Evolutionary conservation across 2,329 filamentous ascomycete genomes (phyloP).

Genomic region (Dothistroma septosporum): DNA sequence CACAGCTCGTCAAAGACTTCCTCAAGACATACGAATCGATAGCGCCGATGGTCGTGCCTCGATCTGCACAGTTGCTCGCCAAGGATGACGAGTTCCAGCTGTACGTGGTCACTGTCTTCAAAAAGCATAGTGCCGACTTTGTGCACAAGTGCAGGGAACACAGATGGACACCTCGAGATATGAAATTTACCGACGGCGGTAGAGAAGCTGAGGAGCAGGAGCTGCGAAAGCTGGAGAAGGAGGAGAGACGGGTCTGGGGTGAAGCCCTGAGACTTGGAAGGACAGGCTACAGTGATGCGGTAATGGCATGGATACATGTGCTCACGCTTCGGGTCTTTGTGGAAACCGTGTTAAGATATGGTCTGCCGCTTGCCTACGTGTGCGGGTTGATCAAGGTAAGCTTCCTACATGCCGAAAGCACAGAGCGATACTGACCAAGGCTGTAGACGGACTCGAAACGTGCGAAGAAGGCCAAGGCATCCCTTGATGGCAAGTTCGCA

Average conservation of each 20-base stretch:
- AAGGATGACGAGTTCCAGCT: conserved; percentile 86
- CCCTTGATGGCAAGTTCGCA: conserved; percentile 76
- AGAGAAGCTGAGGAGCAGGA: conserved; percentile 86
- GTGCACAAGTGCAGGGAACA: conserved; percentile 86
- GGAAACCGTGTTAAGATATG: conserved; percentile 95
- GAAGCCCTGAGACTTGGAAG: conserved; percentile 82
- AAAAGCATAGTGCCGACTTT: conserved; percentile 84
- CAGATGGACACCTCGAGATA: conserved; percentile 92
- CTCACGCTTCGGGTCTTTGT: conserved; percentile 90
- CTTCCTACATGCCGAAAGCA: not conserved
- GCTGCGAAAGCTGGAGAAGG: conserved; percentile 72
- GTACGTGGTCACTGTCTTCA: conserved; percentile 87
- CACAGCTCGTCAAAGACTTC: conserved; percentile 78
- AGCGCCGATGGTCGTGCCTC: conserved; percentile 86
- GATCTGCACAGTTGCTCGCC: conserved; percentile 74
- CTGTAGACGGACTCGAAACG: conserved; percentile 74
- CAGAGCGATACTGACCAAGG: not conserved
- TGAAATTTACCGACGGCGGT: conserved; percentile 86
- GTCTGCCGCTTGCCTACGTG: conserved; percentile 84
- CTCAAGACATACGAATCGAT: conserved; percentile 84
- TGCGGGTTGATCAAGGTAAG: conserved; percentile 76
- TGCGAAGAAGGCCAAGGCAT: conserved; percentile 63
- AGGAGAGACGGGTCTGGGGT: conserved; percentile 88
- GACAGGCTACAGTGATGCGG: conserved; percentile 92
- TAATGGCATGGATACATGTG: conserved; percentile 95